Percentiles rank a stretch among this genome's conserved stretches.
Conservation (phyloP, 2,329 filamentous ascomycete species). For the Uncinocarpus reesii region DNA sequence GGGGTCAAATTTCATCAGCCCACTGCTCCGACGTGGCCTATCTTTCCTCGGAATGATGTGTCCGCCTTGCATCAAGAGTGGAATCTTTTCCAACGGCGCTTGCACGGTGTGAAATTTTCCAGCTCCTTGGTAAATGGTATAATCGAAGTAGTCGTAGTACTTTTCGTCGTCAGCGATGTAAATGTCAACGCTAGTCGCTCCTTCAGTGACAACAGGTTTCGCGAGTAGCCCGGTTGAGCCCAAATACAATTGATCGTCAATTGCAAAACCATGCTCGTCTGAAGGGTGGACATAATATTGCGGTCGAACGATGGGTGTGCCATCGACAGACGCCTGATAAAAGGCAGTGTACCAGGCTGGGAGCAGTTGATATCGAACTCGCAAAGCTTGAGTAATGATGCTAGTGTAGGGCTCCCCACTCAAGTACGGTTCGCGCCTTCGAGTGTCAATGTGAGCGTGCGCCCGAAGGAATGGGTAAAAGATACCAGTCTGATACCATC, state of each 20-base stretch:
- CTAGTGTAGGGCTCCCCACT: slow-evolving; percentile 70
- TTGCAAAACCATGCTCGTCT: slow-evolving; percentile 73
- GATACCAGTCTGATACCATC: slow-evolving; percentile 93
- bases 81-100: slow-evolving; percentile 76
- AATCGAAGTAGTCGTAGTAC: slow-evolving; percentile 95
- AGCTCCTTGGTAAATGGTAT: slow-evolving; percentile 60
- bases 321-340: slow-evolving; percentile 71
- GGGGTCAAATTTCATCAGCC: slow-evolving; percentile 87
- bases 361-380: slow-evolving; percentile 77
- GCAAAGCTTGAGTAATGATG: slow-evolving; percentile 78
- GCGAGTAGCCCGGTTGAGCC: slow-evolving; percentile 81
- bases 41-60: slow-evolving; percentile 88
- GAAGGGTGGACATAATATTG: slow-evolving; percentile 86
- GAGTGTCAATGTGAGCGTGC: slow-evolving; percentile 92
- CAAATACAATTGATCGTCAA: slow-evolving; percentile 91
- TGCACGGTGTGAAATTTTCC: slow-evolving; percentile 59
- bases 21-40: slow-evolving; percentile 69
- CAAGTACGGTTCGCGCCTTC: slow-evolving; percentile 86
- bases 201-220: slow-evolving; percentile 78
- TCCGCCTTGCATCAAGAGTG: slow-evolving; percentile 83
- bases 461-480: slow-evolving; percentile 98
- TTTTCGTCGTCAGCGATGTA: slow-evolving; percentile 81
- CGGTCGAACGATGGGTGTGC: slow-evolving; percentile 77
- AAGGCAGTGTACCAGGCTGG: slow-evolving; percentile 97
- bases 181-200: slow-evolving; percentile 60